Conservation (phyloP, 2,329 filamentous ascomycete species). For the Exophiala lecanii-corni region DNA sequence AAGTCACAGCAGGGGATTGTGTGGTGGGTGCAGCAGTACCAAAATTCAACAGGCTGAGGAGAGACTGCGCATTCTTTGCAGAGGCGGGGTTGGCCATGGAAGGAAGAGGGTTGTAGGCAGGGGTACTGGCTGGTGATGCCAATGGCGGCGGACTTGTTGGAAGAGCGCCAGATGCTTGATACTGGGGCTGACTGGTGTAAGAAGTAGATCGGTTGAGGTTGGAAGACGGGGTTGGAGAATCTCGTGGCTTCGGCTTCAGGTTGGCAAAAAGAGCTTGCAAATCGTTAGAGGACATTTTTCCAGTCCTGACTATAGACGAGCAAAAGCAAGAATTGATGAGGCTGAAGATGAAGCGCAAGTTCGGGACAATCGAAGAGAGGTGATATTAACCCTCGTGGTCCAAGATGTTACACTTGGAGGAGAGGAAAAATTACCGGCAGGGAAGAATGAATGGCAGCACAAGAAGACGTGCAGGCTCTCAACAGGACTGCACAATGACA, state of each 20-base stretch:
- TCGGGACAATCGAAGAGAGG: neutral
- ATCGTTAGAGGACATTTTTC: conserved; percentile 47
- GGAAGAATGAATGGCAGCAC: conserved; percentile 17
- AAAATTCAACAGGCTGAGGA: conserved; percentile 64
- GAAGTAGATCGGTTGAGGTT: conserved; percentile 9
- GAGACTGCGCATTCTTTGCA: conserved; percentile 49
- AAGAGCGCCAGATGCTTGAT: conserved; percentile 9
- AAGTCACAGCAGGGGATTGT: conserved; percentile 9
- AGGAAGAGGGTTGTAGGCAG: conserved; percentile 4
- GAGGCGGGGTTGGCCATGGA: conserved; percentile 6
- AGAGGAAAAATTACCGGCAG: conserved; percentile 14
- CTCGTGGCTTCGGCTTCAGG: conserved; percentile 38
- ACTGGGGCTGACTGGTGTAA: conserved; percentile 8
- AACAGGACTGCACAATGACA: neutral
- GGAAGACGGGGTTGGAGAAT: conserved; percentile 28
- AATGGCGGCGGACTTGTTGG: conserved; percentile 14
- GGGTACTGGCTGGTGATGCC: conserved; percentile 5
- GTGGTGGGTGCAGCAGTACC: conserved; percentile 41
- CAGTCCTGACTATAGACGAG: conserved; percentile 15
- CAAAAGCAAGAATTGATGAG: neutral
- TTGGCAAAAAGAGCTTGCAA: conserved; percentile 45
- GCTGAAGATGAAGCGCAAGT: conserved; percentile 1
- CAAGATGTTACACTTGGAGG: conserved; percentile 21
- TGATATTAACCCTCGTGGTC: conserved; percentile 1
- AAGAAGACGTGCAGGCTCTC: conserved; percentile 5